Evolutionary conservation across 2,329 filamentous ascomycete genomes (phyloP).

Genomic region (Septoria petroselini): DNA sequence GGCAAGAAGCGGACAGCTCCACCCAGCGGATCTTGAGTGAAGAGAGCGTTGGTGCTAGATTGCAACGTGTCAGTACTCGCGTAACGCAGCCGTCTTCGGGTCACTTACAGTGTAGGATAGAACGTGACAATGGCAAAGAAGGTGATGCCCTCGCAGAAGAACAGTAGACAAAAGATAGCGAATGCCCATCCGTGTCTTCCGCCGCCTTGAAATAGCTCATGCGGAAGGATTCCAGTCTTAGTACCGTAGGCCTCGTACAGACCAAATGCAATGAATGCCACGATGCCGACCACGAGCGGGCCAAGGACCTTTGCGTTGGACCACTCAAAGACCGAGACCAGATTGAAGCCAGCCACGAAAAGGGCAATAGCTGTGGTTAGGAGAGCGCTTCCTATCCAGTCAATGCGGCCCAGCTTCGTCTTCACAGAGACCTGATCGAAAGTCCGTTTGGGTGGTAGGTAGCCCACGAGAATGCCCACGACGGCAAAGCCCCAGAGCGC

Average conservation of each 20-base stretch:
- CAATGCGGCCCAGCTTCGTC: constrained; percentile 22
- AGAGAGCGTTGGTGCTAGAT: constrained; percentile 11
- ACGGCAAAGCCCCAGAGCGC: constrained; percentile 21
- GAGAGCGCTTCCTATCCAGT: constrained; percentile 22
- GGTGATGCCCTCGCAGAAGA: constrained; percentile 25
- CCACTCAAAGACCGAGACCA: constrained; percentile 39
- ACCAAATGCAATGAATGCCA: constrained; percentile 36
- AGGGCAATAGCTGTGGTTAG: constrained; percentile 25
- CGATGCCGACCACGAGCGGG: constrained; percentile 35
- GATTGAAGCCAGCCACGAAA: constrained; percentile 32
- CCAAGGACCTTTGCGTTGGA: constrained; percentile 35
- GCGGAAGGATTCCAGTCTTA: constrained; percentile 21
- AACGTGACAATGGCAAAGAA: constrained; percentile 21
- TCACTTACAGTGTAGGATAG: constrained; percentile 22
- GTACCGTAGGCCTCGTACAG: constrained; percentile 25
- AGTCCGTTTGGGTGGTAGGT: constrained; percentile 20
- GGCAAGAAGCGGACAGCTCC: constrained; percentile 12
- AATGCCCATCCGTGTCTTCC: constrained; percentile 14
- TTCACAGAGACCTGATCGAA: constrained; percentile 13
- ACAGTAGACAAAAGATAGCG: constrained; percentile 16
- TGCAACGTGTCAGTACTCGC: background rate
- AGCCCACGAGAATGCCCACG: constrained; percentile 20
- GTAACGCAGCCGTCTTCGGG: background rate
- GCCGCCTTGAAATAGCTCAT: constrained; percentile 21
- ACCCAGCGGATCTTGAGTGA: constrained; percentile 13